Evolutionary conservation across 1,284 basidiomycete species (phyloP).

Genomic region (Coriolopsis trogii): DNA sequence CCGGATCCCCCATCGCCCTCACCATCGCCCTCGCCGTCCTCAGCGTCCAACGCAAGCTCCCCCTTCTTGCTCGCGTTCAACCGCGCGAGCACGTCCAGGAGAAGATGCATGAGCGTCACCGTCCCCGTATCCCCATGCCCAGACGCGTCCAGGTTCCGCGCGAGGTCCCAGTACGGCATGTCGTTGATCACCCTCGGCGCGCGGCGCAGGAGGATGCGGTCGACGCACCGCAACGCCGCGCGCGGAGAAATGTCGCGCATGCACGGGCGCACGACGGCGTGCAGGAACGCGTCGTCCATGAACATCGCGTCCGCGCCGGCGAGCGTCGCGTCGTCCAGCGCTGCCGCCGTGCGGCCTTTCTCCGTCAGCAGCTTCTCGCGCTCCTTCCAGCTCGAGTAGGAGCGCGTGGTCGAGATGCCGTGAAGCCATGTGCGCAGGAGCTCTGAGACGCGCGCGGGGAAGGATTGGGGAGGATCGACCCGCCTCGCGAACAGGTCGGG

Average conservation of each 20-base stretch:
- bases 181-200: constrained; percentile 20
- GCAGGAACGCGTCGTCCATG: constrained; percentile 24
- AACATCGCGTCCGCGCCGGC: constrained; percentile 23
- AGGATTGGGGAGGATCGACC: constrained; percentile 3
- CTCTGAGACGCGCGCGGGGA: constrained; percentile 7
- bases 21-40: constrained; percentile 6
- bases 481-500: constrained; percentile 13
- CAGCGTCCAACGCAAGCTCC: constrained; percentile 3
- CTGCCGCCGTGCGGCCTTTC: constrained; percentile 2
- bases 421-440: constrained; percentile 12
- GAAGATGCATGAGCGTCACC: constrained; percentile 19
- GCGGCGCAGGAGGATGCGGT: constrained; percentile 17
- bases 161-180: constrained; percentile 20
- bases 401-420: constrained; percentile 4
- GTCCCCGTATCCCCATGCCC: constrained; percentile 9
- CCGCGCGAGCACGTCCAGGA: constrained; percentile 18
- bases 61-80: constrained; percentile 8
- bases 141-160: constrained; percentile 1
- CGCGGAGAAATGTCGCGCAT: constrained; percentile 17
- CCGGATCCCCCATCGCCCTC: too few species aligned
- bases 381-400: constrained; percentile 18
- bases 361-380: constrained; percentile 9
- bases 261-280: constrained; percentile 20
- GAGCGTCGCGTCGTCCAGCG: constrained; percentile 18
- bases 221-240: constrained; percentile 17